Base-by-base conservation (phyloP, 2,329 filamentous ascomycete species). In the Aspergillus ibericus region DNA sequence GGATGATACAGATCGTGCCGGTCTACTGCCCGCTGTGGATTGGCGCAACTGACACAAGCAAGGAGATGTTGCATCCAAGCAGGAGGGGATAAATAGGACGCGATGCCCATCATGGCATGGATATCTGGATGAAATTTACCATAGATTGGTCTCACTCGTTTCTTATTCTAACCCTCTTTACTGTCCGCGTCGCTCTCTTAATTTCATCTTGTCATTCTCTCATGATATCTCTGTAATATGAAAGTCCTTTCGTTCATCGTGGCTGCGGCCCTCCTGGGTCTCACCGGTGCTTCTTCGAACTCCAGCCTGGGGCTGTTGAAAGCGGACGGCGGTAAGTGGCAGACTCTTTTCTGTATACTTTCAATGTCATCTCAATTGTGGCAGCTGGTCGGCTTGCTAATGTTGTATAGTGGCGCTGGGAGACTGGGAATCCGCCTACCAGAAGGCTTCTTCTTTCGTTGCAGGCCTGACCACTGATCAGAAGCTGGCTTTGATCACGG, bases 401-500 rank as follows among this genome's bases (percentile, higher is more conserved):
- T 12, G 27, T 34, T 22, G 25, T 10, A 32, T 7, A 53, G 51
- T 53, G 12, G 36, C 38, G 42, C 54, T 66, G 29, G 56, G 54
- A 15, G 55, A 59, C 15, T 64, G 60, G 64, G 46, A 62, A 38
- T 35, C 42, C 5, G 62, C 62, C 10, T 64, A 64, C 47, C 55
- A 62, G 42, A 66, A 61, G 38, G 63, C 63, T 22, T 56, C 63
- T 38, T 27, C 42, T 36, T 64, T 66, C 32, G 60, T 64, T 5
- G 55, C 60, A 18, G 59, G 55, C 18, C 58, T 64, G n/a, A 66
- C 53, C 53, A 63, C 59, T 50, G 56, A 58, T 53, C 58, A 70
- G 42, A 71, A 69, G 42, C 62, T 70, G 20, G 63, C 64, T 44
- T 53, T 71, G 29, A 68, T 69, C 46, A 68, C 69, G 5, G 69